phyloP scores from a whole-genome alignment of 345 rosid species.

The Populus euphratica region DNA sequence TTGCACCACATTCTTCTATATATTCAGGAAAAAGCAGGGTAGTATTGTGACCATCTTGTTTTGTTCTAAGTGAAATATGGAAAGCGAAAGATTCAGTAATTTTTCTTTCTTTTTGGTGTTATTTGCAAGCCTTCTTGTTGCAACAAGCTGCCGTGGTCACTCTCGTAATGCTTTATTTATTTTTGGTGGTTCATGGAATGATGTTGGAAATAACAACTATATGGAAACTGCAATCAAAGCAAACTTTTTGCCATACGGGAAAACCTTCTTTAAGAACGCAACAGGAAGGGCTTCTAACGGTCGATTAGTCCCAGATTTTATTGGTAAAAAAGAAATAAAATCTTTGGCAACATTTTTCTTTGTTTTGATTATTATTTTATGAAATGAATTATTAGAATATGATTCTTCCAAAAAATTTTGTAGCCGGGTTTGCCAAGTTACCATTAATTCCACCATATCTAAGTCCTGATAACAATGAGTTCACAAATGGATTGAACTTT shows the following conservation, averaged over 20 bases:
- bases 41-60: too few relatives aligned
- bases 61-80: too few relatives aligned
- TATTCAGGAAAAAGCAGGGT: too few relatives aligned
- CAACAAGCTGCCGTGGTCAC: neutral
- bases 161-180: conserved; percentile 15
- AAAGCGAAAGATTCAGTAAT: neutral
- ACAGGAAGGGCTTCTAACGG: conserved; percentile 35
- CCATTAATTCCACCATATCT: conserved; percentile 22
- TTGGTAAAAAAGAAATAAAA: conserved; percentile 6
- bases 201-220: conserved; percentile 38
- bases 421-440: conserved; percentile 29
- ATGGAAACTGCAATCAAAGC: conserved; percentile 20
- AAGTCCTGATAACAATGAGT: conserved; percentile 2
- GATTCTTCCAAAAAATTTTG: neutral
- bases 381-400: too few relatives aligned
- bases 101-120: neutral
- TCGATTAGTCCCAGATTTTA: conserved; percentile 25
- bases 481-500: conserved; percentile 31
- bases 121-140: neutral
- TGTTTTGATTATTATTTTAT: too few relatives aligned
- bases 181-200: conserved; percentile 39
- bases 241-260: conserved; percentile 32
- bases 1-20: too few relatives aligned
- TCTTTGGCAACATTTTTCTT: too few relatives aligned
- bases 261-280: conserved; percentile 24